Base-by-base conservation (phyloP, 805 yeast genomes). In the Nakazawaea ernobii region DNA sequence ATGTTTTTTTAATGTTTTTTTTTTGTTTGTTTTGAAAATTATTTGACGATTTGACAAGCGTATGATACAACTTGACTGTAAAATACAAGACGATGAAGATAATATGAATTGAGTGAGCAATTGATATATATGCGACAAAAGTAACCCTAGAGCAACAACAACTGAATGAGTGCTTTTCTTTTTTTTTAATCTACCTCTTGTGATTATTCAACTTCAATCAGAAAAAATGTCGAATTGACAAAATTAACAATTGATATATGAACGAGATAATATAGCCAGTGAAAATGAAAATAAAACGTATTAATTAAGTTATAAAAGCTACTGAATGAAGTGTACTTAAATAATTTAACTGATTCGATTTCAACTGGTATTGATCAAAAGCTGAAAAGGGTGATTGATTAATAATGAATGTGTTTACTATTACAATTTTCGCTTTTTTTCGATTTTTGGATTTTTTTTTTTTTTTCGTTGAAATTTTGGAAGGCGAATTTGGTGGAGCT, bases 91-190 rank as follows among this genome's bases (percentile, higher is more conserved):
- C n/a, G 37, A 14, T 38, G 24, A 17, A 39, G 20, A 17, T 43
- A 14, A 38, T 24, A 37, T 30, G 35, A 35, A 28, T 15, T 33
- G 42, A 35, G 27, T 33, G 29, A 28, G 38, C 24, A 20, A 20
- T 20, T 20, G 24, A 20, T 20, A 20, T 20, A 20, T 20, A 20
- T 20, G 30, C 28, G 29, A 39, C 24, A 29, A 15, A 27, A 26
- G 17, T 29, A 35, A 42, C 45, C 45, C 39, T 42, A 11, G 27
- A 43, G 56, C 58, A 54, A 50, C 58, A 50, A 45, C 58, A 54
- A 54, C 45, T 46, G 45, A 54, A 54, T 54, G 58, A 52, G 58
- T 54, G 55, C 58, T 43, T 37, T 40, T 29, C 35, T 30, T 39
- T 32, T 42, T 8, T 11, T 42, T 8, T 11, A 37, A 39, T 35